Conservation (phyloP, 106 monocot genomes). For the Cymbidium sinense region DNA sequence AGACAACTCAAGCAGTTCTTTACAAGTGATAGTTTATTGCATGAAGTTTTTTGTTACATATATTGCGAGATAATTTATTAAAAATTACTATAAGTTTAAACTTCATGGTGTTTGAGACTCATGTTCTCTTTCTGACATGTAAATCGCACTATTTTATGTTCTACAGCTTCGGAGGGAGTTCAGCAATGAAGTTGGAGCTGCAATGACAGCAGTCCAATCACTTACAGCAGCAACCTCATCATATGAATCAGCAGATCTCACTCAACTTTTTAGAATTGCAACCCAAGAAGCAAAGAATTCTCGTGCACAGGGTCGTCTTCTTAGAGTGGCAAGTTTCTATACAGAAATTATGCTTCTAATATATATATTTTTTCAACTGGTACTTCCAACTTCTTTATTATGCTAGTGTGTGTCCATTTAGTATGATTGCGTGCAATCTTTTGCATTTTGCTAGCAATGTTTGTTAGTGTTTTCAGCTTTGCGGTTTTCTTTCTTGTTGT, state of each 20-base stretch:
- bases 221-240: constrained; percentile 33
- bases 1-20: background rate
- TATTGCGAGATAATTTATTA: background rate
- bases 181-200: constrained; percentile 50
- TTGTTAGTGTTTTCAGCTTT: background rate
- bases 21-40: background rate
- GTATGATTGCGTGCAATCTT: too few relatives aligned
- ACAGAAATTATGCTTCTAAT: background rate
- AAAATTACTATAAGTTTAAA: background rate
- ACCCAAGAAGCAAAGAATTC: constrained; percentile 62
- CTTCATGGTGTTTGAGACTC: background rate
- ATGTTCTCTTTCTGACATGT: background rate
- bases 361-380: background rate
- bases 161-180: constrained; percentile 62
- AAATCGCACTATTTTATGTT: background rate
- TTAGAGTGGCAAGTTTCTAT: constrained; percentile 61
- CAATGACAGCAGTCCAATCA: constrained; percentile 31
- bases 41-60: background rate
- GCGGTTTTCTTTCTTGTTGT: background rate
- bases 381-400: background rate
- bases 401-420: background rate
- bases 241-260: constrained; percentile 63
- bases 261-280: constrained; percentile 65
- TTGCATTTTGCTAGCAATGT: background rate
- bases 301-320: constrained; percentile 46